A percentile compares a stretch with the other conserved stretches of the same genome.
These are phyloP conservation scores for Spathaspora sp. DNA, from an alignment of 1,139 yeast genomes.

Conservation along the genomic window DNA sequence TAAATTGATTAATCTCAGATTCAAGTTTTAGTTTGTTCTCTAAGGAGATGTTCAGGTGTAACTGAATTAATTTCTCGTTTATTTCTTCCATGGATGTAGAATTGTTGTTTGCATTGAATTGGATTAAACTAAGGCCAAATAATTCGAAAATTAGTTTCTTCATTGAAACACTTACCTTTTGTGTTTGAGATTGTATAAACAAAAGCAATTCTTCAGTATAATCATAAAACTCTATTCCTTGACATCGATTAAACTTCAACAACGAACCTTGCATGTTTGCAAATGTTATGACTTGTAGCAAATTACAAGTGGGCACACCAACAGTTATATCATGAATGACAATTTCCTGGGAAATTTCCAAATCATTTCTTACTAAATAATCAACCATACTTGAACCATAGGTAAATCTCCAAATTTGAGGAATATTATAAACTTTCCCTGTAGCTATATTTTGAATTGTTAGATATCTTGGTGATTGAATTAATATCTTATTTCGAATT, in stretches of 20 bases:
- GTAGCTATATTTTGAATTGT: conserved; percentile 5
- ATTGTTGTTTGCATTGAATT: background rate
- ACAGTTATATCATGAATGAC: conserved; percentile 3
- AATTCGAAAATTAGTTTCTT: background rate
- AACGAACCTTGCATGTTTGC: background rate
- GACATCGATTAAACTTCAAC: conserved; percentile 1
- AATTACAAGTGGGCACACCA: background rate
- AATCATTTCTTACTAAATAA: background rate
- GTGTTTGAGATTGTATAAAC: conserved; percentile 1
- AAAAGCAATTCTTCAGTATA: conserved; percentile 4
- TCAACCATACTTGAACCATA: background rate
- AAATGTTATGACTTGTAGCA: conserved; percentile 1
- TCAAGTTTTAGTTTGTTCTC: background rate
- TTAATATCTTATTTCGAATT: background rate
- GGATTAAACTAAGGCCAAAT: conserved; percentile 3
- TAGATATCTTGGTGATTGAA: background rate
- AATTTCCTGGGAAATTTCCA: background rate
- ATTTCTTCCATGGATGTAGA: conserved; percentile 7
- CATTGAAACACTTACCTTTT: background rate
- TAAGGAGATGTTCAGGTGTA: background rate
- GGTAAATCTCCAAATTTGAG: conserved; percentile 2
- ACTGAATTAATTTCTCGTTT: conserved; percentile 3
- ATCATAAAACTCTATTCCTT: background rate
- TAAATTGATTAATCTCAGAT: background rate
- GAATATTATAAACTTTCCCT: conserved; percentile 7